A percentile compares a stretch with the other conserved stretches of the same genome.
Evolutionary conservation across 495 filamentous ascomycete genomes (phyloP).

Genomic region (Neurospora sublineolata): DNA sequence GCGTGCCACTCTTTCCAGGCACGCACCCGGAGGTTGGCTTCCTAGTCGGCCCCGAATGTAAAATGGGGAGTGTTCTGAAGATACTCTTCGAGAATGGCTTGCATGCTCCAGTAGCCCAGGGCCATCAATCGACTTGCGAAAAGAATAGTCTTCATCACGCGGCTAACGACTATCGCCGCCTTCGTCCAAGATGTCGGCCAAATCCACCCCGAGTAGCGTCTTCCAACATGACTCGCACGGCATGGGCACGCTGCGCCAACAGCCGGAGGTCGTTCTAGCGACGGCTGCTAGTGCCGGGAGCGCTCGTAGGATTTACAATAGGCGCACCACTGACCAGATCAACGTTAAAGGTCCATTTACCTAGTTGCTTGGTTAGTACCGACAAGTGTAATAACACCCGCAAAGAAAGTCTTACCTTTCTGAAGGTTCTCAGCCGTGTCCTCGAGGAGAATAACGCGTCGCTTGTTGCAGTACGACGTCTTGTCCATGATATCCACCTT

Average conservation of each 20-base stretch:
- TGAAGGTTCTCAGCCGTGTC: constrained; percentile 88
- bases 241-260: neutral
- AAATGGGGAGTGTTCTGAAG: neutral
- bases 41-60: neutral
- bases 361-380: constrained; percentile 14
- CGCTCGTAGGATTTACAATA: neutral
- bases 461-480: constrained; percentile 88
- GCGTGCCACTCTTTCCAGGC: neutral
- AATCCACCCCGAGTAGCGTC: neutral
- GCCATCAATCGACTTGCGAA: neutral
- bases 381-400: neutral
- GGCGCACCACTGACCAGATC: constrained; percentile 19
- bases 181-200: neutral
- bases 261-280: constrained; percentile 4
- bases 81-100: neutral
- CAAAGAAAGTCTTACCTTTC: constrained; percentile 50
- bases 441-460: constrained; percentile 75
- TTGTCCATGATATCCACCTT: constrained; percentile 98
- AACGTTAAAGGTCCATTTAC: constrained; percentile 37
- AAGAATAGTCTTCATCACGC: neutral
- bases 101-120: neutral
- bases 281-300: constrained; percentile 13
- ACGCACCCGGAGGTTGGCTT: neutral
- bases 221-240: neutral
- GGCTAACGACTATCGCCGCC: neutral